Evolutionary conservation across 371 early-diverging fungal species (phyloP), one percentile per base, ranked within the genome.

Genomic region (Blakeslea trispora): DNA sequence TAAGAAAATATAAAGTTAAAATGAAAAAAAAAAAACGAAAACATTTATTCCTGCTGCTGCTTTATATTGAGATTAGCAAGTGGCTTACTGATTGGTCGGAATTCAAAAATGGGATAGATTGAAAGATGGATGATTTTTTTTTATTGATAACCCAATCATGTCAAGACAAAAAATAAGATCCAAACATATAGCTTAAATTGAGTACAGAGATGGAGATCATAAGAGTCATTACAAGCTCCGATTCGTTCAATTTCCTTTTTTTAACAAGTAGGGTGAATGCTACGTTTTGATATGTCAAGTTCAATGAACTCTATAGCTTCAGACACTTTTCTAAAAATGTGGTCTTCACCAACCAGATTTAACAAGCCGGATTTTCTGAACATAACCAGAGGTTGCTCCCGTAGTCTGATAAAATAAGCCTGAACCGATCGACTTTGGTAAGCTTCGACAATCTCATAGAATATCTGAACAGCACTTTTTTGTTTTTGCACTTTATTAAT

Each of bases 331-430:
- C 67, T 73, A 63, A 85, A 87, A 17, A 91, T 75, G 55, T 85
- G 83, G 11, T 82, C 71, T 35, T 76, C 67, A 15, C 92, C 92
- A 7, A 91, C 84, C 10, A 76, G 54, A 15, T 79, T 70, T 31
- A 79, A 63, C 44, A 94, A 62, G 0, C 91, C 91, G 2, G 91
- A 82, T 14, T 86, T 83, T 28, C 74, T 67, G 63, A 96, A 93
- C 52, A 83, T 59, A 9, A 68, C 76, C 28, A 81, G 69, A 50
- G 90, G 88, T 22, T 73, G 71, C 14, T 86, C 86, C 18, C 88
- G 79, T 50, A 95, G 75, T 56, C 90, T 89, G 23, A 92, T 92
- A 82, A 96, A 93, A 59, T 84, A 91, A 17, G 94, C 93, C 19
- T 71, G 70, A 21, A 95, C 89, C n/a, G 80, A 64, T 21, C 93